A percentile compares a stretch with the other conserved stretches of the same genome.
These are phyloP conservation scores for Penicillium verhagenii DNA, from an alignment of 495 filamentous ascomycete genomes.

Conservation along the genomic window DNA sequence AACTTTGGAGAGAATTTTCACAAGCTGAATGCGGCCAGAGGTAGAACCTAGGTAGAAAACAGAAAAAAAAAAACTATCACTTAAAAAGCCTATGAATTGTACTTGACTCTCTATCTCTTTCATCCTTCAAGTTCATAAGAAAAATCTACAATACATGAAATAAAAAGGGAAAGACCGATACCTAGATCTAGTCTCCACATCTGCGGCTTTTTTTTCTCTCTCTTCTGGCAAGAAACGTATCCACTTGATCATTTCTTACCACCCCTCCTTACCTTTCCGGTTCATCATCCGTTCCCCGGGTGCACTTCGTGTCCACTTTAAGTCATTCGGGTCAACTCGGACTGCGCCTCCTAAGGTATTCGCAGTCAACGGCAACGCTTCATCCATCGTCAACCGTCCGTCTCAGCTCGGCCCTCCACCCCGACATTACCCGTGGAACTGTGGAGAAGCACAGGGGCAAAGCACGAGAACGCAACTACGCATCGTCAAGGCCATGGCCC, in stretches of 20 bases:
- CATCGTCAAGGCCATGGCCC: constrained; percentile 33
- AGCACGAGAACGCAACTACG: constrained; percentile 20
- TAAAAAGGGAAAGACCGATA: no score
- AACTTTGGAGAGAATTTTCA: background rate
- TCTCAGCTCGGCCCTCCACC: constrained; percentile 37
- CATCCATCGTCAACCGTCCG: constrained; percentile 29
- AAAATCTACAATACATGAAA: no score
- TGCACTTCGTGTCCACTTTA: constrained; percentile 42
- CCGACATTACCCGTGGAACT: constrained; percentile 49
- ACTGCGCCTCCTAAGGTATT: constrained; percentile 24
- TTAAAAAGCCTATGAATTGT: no score
- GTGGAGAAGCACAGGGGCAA: constrained; percentile 40
- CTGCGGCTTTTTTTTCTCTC: background rate
- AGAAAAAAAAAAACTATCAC: no score
- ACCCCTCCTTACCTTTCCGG: constrained; percentile 12
- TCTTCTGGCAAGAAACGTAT: background rate
- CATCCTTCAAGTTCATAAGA: no score
- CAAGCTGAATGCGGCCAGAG: background rate
- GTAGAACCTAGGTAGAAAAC: background rate
- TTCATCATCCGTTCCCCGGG: constrained; percentile 25
- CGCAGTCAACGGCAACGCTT: constrained; percentile 31
- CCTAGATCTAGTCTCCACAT: background rate
- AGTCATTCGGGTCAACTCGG: constrained; percentile 42
- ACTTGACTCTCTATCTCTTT: no score
- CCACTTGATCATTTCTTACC: constrained; percentile 3